Conservation (phyloP, 345 rosid species). For the Rubroshorea leprosula region DNA sequence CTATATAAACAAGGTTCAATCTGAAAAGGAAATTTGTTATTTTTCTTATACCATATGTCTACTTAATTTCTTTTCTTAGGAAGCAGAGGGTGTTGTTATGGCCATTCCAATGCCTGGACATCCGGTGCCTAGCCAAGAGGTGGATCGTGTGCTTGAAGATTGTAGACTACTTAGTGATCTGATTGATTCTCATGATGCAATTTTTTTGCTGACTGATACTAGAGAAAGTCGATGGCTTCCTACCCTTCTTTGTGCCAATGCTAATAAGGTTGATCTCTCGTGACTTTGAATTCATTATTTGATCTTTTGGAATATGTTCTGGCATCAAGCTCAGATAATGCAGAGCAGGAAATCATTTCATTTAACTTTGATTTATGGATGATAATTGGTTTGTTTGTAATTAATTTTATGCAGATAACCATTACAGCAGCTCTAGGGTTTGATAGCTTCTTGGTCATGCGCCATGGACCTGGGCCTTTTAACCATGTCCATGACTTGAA, state of each 20-base stretch:
- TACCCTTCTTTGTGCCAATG: slow-evolving; percentile 67
- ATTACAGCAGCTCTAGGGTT: slow-evolving; percentile 93
- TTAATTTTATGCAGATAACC: slow-evolving; percentile 50
- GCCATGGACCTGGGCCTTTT: slow-evolving; percentile 91
- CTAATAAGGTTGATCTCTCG: slow-evolving; percentile 59
- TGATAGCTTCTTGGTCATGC: slow-evolving; percentile 95
- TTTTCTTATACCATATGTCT: neutral
- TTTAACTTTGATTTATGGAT: neutral
- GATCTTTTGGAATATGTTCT: neutral
- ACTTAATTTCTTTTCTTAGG: slow-evolving; percentile 29
- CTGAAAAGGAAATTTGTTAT: neutral
- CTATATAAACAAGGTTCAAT: slow-evolving; percentile 3
- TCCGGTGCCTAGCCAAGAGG: slow-evolving; percentile 76
- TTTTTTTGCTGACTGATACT: slow-evolving; percentile 94
- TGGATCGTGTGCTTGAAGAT: slow-evolving; percentile 60
- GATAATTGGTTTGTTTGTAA: neutral
- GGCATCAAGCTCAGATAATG: neutral
- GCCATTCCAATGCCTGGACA: slow-evolving; percentile 98
- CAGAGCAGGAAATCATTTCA: neutral
- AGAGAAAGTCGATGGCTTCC: slow-evolving; percentile 99
- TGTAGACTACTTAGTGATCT: slow-evolving; percentile 59
- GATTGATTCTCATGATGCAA: slow-evolving; percentile 76
- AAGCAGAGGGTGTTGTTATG: slow-evolving; percentile 74
- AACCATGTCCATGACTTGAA: slow-evolving; percentile 24
- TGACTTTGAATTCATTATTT: slow-evolving; percentile 2